Conservation (phyloP, 768 basidiomycete species). For the Amanita brunnescens region DNA sequence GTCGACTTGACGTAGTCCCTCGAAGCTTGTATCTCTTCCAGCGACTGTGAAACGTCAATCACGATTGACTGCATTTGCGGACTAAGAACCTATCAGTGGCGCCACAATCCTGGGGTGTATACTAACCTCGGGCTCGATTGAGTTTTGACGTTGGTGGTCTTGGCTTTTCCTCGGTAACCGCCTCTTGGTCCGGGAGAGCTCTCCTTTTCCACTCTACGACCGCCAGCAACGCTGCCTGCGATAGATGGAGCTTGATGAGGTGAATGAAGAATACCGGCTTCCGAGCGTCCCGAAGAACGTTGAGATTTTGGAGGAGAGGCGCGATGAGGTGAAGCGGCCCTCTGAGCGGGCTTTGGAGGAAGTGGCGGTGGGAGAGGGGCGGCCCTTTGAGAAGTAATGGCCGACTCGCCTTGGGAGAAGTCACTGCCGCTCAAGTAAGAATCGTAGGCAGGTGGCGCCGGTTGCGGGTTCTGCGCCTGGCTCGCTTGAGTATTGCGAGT, state of each 20-base stretch:
- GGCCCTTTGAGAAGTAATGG: conserved; percentile 24
- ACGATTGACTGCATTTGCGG: conserved; percentile 59
- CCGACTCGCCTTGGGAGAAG: conserved; percentile 34
- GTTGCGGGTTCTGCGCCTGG: conserved; percentile 15
- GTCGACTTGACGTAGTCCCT: conserved; percentile 80
- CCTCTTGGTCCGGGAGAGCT: conserved; percentile 58
- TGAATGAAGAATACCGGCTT: conserved; percentile 26
- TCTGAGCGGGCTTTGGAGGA: conserved; percentile 46
- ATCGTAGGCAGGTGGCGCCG: conserved; percentile 33
- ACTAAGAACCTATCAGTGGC: conserved; percentile 24
- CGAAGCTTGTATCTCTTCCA: conserved; percentile 70
- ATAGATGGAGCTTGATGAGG: conserved; percentile 9
- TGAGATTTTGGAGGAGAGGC: conserved; percentile 60
- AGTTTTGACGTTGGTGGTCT: conserved; percentile 29
- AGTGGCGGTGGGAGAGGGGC: conserved; percentile 46
- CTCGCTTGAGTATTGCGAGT: conserved; percentile 39
- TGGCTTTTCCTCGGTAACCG: conserved; percentile 27
- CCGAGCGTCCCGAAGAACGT: conserved; percentile 40
- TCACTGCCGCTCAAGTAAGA: conserved; percentile 35
- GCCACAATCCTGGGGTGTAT: conserved; percentile 9
- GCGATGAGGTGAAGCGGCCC: conserved; percentile 44
- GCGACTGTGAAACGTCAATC: conserved; percentile 64
- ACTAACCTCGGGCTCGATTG: conserved; percentile 50
- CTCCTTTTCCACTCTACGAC: conserved; percentile 54
- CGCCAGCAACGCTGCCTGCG: conserved; percentile 12